A percentile compares a stretch with the other conserved stretches of the same genome.
phyloP scores from a whole-genome alignment of 192 early-diverging fungal genomes.

The Coemansia pectinata region DNA sequence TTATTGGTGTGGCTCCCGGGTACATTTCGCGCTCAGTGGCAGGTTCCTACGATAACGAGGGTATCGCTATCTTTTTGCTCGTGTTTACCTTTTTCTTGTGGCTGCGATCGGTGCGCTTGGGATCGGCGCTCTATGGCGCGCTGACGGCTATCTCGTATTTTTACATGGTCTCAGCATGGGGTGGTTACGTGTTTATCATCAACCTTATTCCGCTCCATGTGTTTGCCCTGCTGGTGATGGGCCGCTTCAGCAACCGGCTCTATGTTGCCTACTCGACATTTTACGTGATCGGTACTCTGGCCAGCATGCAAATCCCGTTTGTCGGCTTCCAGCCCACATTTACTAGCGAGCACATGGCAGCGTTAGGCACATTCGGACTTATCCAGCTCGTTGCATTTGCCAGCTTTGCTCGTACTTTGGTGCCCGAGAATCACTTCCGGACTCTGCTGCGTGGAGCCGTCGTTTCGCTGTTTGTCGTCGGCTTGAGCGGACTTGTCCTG shows the following conservation, averaged over 20 bases:
- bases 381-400: slow-evolving; percentile 94
- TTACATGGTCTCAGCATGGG: slow-evolving; percentile 99
- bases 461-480: slow-evolving; percentile 46
- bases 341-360: slow-evolving; percentile 99
- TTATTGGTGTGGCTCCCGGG: slow-evolving; percentile 97
- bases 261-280: slow-evolving; percentile 99
- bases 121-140: slow-evolving; percentile 87
- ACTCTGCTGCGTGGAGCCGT: slow-evolving; percentile 72
- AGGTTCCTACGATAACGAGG: slow-evolving; percentile 99
- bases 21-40: slow-evolving; percentile 99
- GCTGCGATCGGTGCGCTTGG: slow-evolving; percentile 95
- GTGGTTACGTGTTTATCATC: slow-evolving; percentile 99
- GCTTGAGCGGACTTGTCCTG: slow-evolving; percentile 64
- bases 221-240: slow-evolving; percentile 93
- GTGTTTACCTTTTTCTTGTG: slow-evolving; percentile 98
- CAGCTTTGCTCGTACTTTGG: slow-evolving; percentile 73
- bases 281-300: slow-evolving; percentile 92
- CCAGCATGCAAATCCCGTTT: slow-evolving; percentile 99
- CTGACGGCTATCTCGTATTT: slow-evolving; percentile 94
- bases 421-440: slow-evolving; percentile 86
- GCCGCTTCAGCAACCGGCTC: slow-evolving; percentile 86
- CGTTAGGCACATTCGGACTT: slow-evolving; percentile 95
- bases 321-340: slow-evolving; percentile 98
- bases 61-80: slow-evolving; percentile 98
- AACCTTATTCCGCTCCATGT: slow-evolving; percentile 98